phyloP scores from a whole-genome alignment of 2,329 filamentous ascomycete species.

The Ceratocystis cacaofunesta region DNA sequence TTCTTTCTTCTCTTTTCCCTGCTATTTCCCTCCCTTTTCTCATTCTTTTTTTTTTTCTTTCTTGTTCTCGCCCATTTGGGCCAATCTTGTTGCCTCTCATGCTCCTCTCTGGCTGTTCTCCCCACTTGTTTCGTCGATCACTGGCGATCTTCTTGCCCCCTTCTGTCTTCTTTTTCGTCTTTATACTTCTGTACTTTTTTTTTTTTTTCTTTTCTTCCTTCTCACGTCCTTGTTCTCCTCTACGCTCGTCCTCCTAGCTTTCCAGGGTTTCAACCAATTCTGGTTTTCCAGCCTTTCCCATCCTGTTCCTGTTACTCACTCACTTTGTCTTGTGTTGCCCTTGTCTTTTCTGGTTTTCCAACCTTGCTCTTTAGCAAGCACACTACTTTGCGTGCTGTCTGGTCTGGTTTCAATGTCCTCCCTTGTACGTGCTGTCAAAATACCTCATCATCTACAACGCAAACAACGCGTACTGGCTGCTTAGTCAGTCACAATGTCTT shows the following conservation, averaged over 20 bases:
- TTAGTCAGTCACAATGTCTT: background rate
- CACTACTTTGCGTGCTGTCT: background rate
- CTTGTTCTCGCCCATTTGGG: background rate
- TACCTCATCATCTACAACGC: background rate
- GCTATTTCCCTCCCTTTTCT: background rate
- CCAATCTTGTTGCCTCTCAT: slow-evolving; percentile 3
- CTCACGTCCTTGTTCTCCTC: background rate
- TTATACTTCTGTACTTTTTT: background rate
- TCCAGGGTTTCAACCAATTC: background rate
- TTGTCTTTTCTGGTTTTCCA: background rate
- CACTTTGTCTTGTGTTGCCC: background rate
- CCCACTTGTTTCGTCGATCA: slow-evolving; percentile 2
- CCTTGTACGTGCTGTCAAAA: background rate
- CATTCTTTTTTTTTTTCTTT: background rate
- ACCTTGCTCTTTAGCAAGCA: background rate
- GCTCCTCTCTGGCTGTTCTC: background rate
- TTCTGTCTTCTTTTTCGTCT: background rate
- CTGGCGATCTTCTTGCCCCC: slow-evolving; percentile 1
- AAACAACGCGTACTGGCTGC: background rate
- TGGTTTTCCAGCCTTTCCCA: background rate
- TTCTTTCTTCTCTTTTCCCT: background rate
- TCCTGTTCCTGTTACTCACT: background rate
- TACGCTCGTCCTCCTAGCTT: background rate
- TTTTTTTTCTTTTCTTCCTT: background rate
- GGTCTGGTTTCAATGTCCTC: background rate